phyloP scores from a whole-genome alignment of 2,329 filamentous ascomycete genomes.

The Botrytis squamosa region DNA sequence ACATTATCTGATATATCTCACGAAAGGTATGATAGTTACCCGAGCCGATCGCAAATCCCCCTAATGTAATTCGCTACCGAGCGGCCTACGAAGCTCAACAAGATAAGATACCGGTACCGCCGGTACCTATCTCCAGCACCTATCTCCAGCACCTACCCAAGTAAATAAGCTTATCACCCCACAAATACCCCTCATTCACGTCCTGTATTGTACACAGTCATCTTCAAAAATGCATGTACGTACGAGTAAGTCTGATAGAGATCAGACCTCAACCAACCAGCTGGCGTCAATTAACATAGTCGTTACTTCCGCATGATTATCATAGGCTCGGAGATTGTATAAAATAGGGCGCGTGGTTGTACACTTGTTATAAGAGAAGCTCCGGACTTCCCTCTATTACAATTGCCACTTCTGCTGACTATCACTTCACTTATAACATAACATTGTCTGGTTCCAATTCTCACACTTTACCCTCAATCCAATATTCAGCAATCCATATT shows the following conservation, averaged over 20 bases:
- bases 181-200: constrained; percentile 1
- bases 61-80: background rate
- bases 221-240: background rate
- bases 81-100: background rate
- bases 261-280: background rate
- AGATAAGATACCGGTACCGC: background rate
- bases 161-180: background rate
- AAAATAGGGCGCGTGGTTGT: background rate
- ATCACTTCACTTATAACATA: background rate
- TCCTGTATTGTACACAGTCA: background rate
- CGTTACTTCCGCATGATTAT: background rate
- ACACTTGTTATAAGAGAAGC: background rate
- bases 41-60: background rate
- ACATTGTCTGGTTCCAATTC: background rate
- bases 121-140: background rate
- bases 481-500: background rate
- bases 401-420: background rate
- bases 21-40: background rate
- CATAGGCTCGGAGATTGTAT: background rate
- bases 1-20: background rate
- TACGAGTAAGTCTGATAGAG: background rate
- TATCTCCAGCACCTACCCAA: background rate
- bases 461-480: no score
- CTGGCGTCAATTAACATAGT: background rate
- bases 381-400: background rate